Evolutionary conservation across 306 rosid species (phyloP), one percentile per base, ranked within the genome.

Genomic region (Benincasa hispida): DNA sequence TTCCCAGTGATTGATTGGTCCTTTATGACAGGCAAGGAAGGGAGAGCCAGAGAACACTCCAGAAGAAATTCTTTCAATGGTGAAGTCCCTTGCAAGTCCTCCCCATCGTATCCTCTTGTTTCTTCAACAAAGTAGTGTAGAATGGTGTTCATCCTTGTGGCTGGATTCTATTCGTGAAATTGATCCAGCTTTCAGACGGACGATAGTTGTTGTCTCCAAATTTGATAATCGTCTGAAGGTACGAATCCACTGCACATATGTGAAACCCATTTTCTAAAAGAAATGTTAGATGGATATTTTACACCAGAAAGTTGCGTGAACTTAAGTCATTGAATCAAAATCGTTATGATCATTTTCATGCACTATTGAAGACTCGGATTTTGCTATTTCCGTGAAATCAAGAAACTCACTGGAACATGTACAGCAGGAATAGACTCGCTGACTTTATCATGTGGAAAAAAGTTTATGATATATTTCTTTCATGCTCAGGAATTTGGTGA

Each of bases 201-300:
- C 93, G 21, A 82, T 94, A 24, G 86, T 94, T 55, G 97, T 91
- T 27, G 97, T 94, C 74, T 94, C 97, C n/a, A 94, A 94, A 81
- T 94, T 94, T 81, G 98, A 94, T 81, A 94, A 94, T 81, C 97
- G 98, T 61, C 92, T 91, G 62, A 94, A 94, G 97, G 98, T 94
- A 82, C 25, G 84, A 77, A 53, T 17, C 3, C 2, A 25, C 39
- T 28, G 24, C 28, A 22, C 58, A 47, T 17, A 32, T 25, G n/a
- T 28, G 8, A 25, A 47, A 70, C 76, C 32, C 22, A 47, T 7
- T 68, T 14, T 47, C 11, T 25, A 17, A 22, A 27, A 69, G 58
- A 47, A 70, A 28, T 42, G n/a, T 69, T 45, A 45, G 13, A 22
- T 22, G 54, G 8, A 14, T 22, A 24, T 39, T 67, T 21, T 67